phyloP scores from a whole-genome alignment of 257 asterid species.

The Solanum etuberosum region DNA sequence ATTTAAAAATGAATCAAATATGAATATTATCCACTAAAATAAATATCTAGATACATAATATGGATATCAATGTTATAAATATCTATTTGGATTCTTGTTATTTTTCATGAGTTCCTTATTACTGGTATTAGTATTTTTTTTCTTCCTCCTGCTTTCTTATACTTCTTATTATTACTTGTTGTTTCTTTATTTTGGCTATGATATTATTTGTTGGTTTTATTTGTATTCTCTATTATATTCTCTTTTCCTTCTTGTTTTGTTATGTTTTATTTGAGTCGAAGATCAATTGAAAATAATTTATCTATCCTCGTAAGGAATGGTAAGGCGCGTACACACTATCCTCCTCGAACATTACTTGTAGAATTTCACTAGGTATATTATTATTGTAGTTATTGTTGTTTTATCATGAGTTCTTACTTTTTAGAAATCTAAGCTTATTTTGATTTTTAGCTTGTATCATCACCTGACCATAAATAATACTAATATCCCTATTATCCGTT shows the following conservation, averaged over 20 bases:
- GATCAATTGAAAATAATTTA: background rate
- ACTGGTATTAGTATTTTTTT: background rate
- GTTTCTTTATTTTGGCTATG: no score
- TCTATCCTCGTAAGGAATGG: background rate
- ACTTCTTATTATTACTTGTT: background rate
- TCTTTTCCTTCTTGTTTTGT: background rate
- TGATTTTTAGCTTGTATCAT: background rate
- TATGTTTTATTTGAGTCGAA: background rate
- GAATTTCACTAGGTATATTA: no score
- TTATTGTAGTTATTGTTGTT: no score
- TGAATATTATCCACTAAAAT: background rate
- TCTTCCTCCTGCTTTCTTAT: background rate
- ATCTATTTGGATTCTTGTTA: background rate
- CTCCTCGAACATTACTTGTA: accelerated
- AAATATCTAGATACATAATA: background rate
- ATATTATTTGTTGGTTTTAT: no score
- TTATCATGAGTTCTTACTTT: background rate
- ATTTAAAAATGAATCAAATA: background rate
- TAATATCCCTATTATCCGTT: background rate
- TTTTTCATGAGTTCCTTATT: background rate
- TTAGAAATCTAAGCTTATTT: no score
- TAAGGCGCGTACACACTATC: no score
- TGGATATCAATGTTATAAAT: background rate
- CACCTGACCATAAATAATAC: background rate
- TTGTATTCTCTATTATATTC: no score